Base-by-base conservation (phyloP, 345 rosid genomes). In the Durio zibethinus region DNA sequence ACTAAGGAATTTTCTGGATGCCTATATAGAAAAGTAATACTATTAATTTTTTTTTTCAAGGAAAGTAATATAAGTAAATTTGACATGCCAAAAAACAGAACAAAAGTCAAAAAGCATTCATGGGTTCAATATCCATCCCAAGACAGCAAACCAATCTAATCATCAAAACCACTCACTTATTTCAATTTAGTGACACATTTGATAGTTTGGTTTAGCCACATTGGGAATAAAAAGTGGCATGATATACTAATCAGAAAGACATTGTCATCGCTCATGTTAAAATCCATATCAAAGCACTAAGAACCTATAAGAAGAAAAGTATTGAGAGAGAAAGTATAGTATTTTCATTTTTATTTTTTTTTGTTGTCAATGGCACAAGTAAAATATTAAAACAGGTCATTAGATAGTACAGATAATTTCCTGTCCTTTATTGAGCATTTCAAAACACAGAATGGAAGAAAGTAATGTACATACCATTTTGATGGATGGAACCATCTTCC, bases 401-500 rank as follows among this genome's bases (percentile, higher is more conserved):
- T 16, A 52, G 57, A 5, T 4, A 52, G 57, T 5, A 18, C 57
- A 52, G 23, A 20, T 18, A 18, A 18, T 52, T 18, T 52, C 23
- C 23, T 18, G 54, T 45, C 50, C 50, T 45, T 48, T 10, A 8
- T 5, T 5, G 23, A 52, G 57, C 68, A 65, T 40, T 48, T 45
- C 25, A 15, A 59, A 40, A 50, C 45, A 74, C 50, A 72, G 42
- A 27, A 36, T 11, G 27, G 33, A 38, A 21, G 18, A 56, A 66
- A 57, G 71, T 20, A 59, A 71, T 20, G 56, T 73, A 15, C 12
- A 11, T 89, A 96, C 98, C 97, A 65, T 91, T 87, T 84, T 83
- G 87, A 77, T 95, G 95, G 78, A 96, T 76, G 5, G 97, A 92
- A 50, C n/a, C n/a, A 96, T 62, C 83, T 96, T 7, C 27, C 31